Evolutionary conservation across 176 grass and related monocot genomes (phyloP), one percentile per base, ranked within the genome.

Genomic region (Aegilops speltoides): DNA sequence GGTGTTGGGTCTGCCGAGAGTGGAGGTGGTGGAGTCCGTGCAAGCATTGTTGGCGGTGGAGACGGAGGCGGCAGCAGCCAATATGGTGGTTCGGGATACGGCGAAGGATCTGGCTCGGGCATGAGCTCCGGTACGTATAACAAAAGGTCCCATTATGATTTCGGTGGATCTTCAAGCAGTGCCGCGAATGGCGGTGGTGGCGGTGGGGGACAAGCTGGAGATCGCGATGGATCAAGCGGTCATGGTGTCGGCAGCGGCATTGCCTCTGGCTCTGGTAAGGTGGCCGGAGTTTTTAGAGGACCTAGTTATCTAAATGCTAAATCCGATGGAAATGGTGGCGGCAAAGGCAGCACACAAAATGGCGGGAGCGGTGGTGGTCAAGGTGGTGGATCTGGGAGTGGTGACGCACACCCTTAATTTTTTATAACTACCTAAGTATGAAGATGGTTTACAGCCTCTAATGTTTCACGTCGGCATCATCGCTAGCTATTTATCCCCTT

Each of bases 361-460:
- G 74, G 74, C 14, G 83, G 83, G 9, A 85, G 63, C 3, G 83
- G 83, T 29, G 22, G 62, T 13, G 83, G 73, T 8, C 17, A 13
- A 26, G 83, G 83, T 5, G n/a, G 20, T 67, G 83, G 73, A 12
- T 85, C 59, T 26, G 72, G 34, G 3, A 41, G 10, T 6, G 59
- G 60, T 10, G 2, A 23, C 50, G 24, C 36, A 1, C 11, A 46
- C 46, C 46, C 46, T 9, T 20, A n/a, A 0, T 3, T 22, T 60
- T n/a, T 9, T 60, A n/a, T 60, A 22, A 60, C 20, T 22, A 22
- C 1, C 41, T 12, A 43, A 43, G 41, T 43, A 43, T 0, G 10
- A 5, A 48, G 46, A 48, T 48, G 46, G 46, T 15, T 48, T 48
- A 1, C 13, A 15, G 46, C 14, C 46, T 48, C 46, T 48, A 48